Evolutionary conservation across 345 rosid species (phyloP).

Genomic region (Citrus glauca): DNA sequence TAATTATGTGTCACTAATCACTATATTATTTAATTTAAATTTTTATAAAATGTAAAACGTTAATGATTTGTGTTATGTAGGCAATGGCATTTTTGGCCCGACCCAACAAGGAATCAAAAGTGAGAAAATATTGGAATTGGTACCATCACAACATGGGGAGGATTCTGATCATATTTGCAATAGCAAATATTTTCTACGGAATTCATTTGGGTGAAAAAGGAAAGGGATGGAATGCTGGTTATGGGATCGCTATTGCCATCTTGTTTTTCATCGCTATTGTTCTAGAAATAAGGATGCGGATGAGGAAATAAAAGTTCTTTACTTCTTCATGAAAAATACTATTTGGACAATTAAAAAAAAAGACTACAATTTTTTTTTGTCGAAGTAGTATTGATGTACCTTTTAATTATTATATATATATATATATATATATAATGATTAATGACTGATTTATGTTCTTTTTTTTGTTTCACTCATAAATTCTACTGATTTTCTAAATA

Average conservation of each 20-base stretch:
- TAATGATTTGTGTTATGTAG: slow-evolving; percentile 18
- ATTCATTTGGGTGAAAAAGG: slow-evolving; percentile 62
- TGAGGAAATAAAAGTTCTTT: slow-evolving; percentile 22
- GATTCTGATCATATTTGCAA: slow-evolving; percentile 44
- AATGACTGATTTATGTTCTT: neutral
- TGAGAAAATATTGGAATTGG: slow-evolving; percentile 77
- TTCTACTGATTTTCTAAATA: neutral
- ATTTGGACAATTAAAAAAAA: too few relatives aligned
- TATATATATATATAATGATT: too few relatives aligned
- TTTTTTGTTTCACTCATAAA: too few relatives aligned
- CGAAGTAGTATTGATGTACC: neutral
- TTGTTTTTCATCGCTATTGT: slow-evolving; percentile 31
- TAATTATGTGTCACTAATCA: neutral
- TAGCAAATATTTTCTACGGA: slow-evolving; percentile 62
- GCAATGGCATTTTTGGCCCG: slow-evolving; percentile 62
- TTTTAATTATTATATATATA: neutral
- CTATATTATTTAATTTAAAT: neutral
- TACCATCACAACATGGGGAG: slow-evolving; percentile 70
- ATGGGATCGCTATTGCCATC: slow-evolving; percentile 43
- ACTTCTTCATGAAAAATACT: too few relatives aligned
- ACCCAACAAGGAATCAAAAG: slow-evolving; percentile 50
- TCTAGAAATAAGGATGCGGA: slow-evolving; percentile 45
- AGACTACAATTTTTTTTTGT: too few relatives aligned
- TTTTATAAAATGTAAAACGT: neutral
- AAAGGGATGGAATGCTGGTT: slow-evolving; percentile 58